Base-by-base conservation (phyloP, 768 basidiomycete genomes). In the Postia placenta region DNA sequence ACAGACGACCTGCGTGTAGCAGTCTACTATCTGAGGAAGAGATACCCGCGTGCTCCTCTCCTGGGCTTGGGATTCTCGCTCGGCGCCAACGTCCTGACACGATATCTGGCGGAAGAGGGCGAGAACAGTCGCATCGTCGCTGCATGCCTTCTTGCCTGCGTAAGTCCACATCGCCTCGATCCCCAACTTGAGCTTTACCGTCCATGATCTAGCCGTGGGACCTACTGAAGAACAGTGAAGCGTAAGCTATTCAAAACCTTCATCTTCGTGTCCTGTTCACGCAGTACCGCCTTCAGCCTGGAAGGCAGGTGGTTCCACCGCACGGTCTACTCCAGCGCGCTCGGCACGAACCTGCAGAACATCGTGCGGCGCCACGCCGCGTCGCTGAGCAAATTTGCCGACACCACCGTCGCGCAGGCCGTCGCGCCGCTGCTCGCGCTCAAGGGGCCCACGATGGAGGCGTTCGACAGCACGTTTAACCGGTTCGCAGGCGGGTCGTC, bases 21-120 rank as follows among this genome's bases (percentile, higher is more conserved):
- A 1, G 63, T 96, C 42, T 74, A 85, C 56, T 87, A 88, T 68
- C 79, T 97, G 46, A 73, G 81, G 1, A 65, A 77, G 43, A 61
- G 64, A 52, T 94, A 84, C 58, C 94, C 95, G 1, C 69, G 74
- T 6, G 91, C 95, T 0, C 88, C 85, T 3, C 69, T 97, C 33
- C 67, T 95, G 17, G 95, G 89, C 14, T 67, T 95, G 11, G 92
- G 93, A 7, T 98, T 95, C 72, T 96, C 92, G 3, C 78, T 99
- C 27, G 96, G 95, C 37, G 88, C 93, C 37, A 92, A 90, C 63
- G 87, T 97, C 27, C 68, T 98, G 56, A 87, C 92, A 27, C 78
- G 90, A 54, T 96, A 96, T 65, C 69, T 94, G 44, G 92, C 86
- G 4, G 87, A 95, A 67, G 87, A 95, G 62, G 83, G 87, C 15